Conservation (phyloP, 176 grass and related monocot species). For the Oryza nivara region DNA sequence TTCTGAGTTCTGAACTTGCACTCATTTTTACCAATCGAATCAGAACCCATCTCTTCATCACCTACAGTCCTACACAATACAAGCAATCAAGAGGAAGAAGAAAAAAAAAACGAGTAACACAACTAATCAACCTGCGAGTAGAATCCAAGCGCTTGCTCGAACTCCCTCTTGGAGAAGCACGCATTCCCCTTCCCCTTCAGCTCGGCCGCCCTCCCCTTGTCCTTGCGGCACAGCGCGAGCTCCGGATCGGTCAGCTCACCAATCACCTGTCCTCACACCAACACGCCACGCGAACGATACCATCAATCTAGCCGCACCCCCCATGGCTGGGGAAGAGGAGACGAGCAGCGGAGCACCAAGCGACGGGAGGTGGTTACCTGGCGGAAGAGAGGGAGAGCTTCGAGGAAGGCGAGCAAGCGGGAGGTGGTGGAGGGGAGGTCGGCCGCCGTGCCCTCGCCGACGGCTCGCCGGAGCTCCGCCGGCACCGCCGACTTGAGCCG, state of each 20-base stretch:
- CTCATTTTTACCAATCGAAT: neutral
- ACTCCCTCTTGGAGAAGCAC: conserved; percentile 71
- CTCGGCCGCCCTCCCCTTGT: conserved; percentile 56
- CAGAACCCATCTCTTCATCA: no score
- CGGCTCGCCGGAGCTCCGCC: conserved; percentile 64
- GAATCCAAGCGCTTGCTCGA: conserved; percentile 60
- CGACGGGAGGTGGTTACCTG: conserved; percentile 47
- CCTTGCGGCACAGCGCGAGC: conserved; percentile 78
- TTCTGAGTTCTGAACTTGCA: conserved; percentile 3
- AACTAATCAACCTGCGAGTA: conserved; percentile 71
- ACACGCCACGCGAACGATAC: neutral
- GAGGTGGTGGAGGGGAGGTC: conserved; percentile 55
- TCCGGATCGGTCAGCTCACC: conserved; percentile 65
- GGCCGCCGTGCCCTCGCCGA: conserved; percentile 60
- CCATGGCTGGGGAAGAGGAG: neutral
- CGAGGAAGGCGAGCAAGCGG: conserved; percentile 59
- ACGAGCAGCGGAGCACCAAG: neutral
- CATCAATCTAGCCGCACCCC: conserved; percentile 17
- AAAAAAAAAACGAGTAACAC: neutral
- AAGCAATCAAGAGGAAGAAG: neutral
- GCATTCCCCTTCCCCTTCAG: conserved; percentile 70
- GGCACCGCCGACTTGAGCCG: conserved; percentile 72
- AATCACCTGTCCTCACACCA: conserved; percentile 53
- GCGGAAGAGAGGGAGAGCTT: conserved; percentile 66
- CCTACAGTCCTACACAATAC: neutral